Evolutionary conservation across 2,329 filamentous ascomycete species (phyloP), one percentile per base, ranked within the genome.

Genomic region (Nothomitra cinnamomea): DNA sequence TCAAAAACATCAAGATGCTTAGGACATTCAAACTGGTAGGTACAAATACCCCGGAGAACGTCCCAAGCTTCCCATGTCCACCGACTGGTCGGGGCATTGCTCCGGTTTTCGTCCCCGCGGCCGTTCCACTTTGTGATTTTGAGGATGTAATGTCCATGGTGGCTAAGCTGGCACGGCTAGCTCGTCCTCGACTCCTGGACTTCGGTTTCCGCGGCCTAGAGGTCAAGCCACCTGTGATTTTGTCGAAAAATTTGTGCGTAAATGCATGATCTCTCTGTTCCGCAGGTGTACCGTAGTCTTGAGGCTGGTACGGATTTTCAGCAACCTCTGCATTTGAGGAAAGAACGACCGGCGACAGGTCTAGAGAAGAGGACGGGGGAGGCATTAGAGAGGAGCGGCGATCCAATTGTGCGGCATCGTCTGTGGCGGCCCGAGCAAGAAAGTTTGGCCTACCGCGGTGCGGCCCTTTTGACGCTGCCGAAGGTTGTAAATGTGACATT

Each of bases 1-100:
- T 79, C 61, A 94, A 72, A 68, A 94, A 94, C 86, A 94, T 94
- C 57, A 94, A 76, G 66, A 94, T 94, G 61, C 85, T 90, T 59
- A 94, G 70, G 42, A 94, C 87, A 66, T 92, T 94, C 59, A 94
- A 72, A 57, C 83, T 89, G n/a, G 87, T 87, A 1, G 87, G 87
- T 15, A 94, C 84, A 65, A 88, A 94, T 49, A 94, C 68, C 15
- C 67, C 66, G 40, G 67, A 64, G 50, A 57, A 55, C 25, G 25
- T 25, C 12, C 49, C 41, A 17, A 15, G 49, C 49, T 55, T 55
- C 17, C 28, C 24, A 15, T 55, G 38, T 8, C 49, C 66, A 56
- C 65, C 70, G 50, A 65, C 61, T 56, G 70, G 62, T 60, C 69
- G 56, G 57, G 66, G 60, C 58, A 70, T 60, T 51, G 65, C 62